Percentiles rank a stretch among this genome's conserved stretches.
These are phyloP conservation scores for Linnemannia elongata DNA, from an alignment of 192 early-diverging fungal species.

Conservation along the genomic window DNA sequence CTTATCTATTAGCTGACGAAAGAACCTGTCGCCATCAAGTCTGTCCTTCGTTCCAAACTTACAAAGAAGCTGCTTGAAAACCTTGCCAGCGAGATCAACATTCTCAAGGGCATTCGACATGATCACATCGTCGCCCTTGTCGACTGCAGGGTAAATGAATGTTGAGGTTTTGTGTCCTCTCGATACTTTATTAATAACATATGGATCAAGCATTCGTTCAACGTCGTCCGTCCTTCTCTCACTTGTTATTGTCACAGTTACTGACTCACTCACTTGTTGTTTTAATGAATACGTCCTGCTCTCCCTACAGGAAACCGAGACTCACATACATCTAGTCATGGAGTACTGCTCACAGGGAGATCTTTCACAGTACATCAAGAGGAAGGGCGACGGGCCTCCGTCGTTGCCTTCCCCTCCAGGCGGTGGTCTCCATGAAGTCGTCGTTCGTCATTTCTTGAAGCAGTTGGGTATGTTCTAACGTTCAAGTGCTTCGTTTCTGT, in stretches of 20 bases:
- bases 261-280: neutral
- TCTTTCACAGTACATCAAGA: constrained; percentile 90
- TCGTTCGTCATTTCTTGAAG: constrained; percentile 88
- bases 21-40: constrained; percentile 89
- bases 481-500: constrained; percentile 17
- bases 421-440: constrained; percentile 84
- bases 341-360: constrained; percentile 98
- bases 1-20: constrained; percentile 61
- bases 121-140: constrained; percentile 89
- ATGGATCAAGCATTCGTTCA: neutral
- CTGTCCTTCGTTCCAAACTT: constrained; percentile 88
- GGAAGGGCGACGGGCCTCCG: constrained; percentile 63
- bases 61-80: constrained; percentile 93
- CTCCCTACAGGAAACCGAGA: constrained; percentile 82
- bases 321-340: constrained; percentile 97
- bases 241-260: neutral
- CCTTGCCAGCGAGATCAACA: constrained; percentile 95
- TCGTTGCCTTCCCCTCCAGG: constrained; percentile 69
- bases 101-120: constrained; percentile 89
- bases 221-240: neutral
- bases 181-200: neutral
- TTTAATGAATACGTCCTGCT: neutral
- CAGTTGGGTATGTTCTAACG: constrained; percentile 74
- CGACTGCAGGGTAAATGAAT: constrained; percentile 83
- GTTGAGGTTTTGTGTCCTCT: neutral